Base-by-base conservation (phyloP, 1,139 yeast genomes). In the Trichomonascaceae sp. region DNA sequence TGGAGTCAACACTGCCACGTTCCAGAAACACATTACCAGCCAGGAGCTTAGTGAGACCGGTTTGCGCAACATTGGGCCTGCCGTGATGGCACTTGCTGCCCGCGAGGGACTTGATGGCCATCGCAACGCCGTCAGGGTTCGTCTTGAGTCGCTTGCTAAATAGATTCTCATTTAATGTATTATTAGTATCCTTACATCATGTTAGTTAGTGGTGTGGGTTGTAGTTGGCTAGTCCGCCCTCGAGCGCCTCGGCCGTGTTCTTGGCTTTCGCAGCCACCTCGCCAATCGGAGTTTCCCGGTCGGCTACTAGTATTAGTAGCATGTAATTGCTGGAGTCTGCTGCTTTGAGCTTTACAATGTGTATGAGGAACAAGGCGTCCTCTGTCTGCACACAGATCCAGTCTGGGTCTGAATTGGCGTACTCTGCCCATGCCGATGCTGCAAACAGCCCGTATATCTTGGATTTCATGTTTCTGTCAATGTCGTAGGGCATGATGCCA, bases 31-130 rank as follows among this genome's bases (percentile, higher is more conserved):
- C 62, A 80, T 89, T 48, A 89, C 98, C 13, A 72, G 94, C 14
- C 98, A 89, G 62, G 84, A 79, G 51, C 81, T 89, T 15, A 77
- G 85, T 2, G 74, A 79, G 40, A 71, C 77, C 54, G 99, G 99
- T 15, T 67, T 89, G 48, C 65, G 72, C 55, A 76, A 76, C 48
- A 87, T 89, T 43, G 98, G 98, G 23, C 76, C 74, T 47, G 97
- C 97, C 1, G 97, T 92, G 14, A 89, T 89, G 93, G 75, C 85
- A 18, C 71, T 89, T 44, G 98, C 99, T n/a, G 85, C 75, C 31
- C 92, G 85, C 30, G 98, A 89, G 62, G 98, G 99, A 1, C 69
- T 89, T 41, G 96, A 87, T 57, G 98, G 89, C 9, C 98, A 89
- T 64, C 74, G 96, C 59, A 81, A 85, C 53, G 98, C 98, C 6